Base-by-base conservation (phyloP, 495 filamentous ascomycete genomes). In the Staphylotrichum longicolle region DNA sequence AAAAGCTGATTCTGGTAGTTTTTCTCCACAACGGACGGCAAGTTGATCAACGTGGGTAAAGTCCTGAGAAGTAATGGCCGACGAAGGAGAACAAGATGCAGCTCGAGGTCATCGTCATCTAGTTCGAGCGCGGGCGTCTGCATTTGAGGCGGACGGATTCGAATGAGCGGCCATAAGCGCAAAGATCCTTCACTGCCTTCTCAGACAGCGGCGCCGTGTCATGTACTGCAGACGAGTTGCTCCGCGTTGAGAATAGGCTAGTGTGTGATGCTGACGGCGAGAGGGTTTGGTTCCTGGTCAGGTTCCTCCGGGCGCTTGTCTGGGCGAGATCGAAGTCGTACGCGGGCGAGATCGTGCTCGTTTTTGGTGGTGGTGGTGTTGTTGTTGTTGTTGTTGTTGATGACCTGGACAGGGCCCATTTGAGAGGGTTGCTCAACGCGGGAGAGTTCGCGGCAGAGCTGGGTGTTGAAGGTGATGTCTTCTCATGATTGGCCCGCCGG, bases 261-360 rank as follows among this genome's bases (percentile, higher is more conserved):
- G 89, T 90, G 68, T 91, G 88, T 9, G 92, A 96, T 33, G 88
- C 88, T 33, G 92, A 94, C 10, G 90, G 87, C 3, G 89, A 90
- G 42, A 93, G 80, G 32, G 70, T 73, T 15, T 60, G 64, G 15
- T 62, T 74, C 41, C 74, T 35, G 63, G 67, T 69, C 45, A 76
- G 74, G 37, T 42, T 42, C 66, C 70, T 65, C 69, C 67, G 66
- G 74, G 52, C 11, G 54, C 59, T 63, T 45, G 74, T 77, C 58
- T 69, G 76, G 61, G 70, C 69, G 61, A 78, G 83, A 74, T 77
- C 72, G 71, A 90, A 89, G 76, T 91, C 84, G 74, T 87, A 83
- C 40, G 88, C 84, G 37, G 87, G 86, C 35, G 86, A 92, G 80
- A 76, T 85, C 85, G 81, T 91, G 88, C 64, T 79, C 77, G 66